Evolutionary conservation across 1,284 basidiomycete genomes (phyloP).

Genomic region (Hypsizygus ulmarius): DNA sequence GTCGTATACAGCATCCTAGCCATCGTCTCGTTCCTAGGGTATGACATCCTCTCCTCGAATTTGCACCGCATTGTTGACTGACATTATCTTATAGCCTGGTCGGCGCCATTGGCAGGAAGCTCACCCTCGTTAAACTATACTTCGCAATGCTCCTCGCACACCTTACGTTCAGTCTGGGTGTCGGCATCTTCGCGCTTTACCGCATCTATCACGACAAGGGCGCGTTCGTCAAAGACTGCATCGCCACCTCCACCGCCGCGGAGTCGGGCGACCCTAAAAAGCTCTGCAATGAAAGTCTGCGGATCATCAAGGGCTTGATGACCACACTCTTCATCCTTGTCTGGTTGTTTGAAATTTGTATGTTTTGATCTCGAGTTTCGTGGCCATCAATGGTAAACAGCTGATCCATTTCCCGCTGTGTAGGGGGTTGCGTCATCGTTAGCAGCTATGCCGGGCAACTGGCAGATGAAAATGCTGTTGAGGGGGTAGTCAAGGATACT

Average conservation of each 20-base stretch:
- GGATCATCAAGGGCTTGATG: constrained; percentile 38
- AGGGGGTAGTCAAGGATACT: constrained; percentile 36
- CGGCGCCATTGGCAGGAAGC: constrained; percentile 37
- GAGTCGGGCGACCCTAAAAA: constrained; percentile 18
- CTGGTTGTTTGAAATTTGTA: constrained; percentile 45
- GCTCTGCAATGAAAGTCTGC: constrained; percentile 35
- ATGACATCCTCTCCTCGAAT: neutral
- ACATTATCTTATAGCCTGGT: constrained; percentile 30
- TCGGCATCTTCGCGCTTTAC: constrained; percentile 40
- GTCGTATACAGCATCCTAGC: constrained; percentile 38
- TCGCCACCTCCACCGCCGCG: constrained; percentile 26
- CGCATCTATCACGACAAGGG: constrained; percentile 37
- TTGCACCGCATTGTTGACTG: constrained; percentile 2
- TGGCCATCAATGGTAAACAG: constrained; percentile 1
- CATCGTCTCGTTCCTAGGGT: constrained; percentile 43
- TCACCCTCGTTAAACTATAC: constrained; percentile 37
- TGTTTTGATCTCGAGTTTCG: constrained; percentile 18
- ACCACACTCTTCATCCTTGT: constrained; percentile 38
- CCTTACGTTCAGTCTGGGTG: constrained; percentile 40
- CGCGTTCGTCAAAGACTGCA: constrained; percentile 34
- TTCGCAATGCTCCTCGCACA: constrained; percentile 37
- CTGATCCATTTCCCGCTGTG: constrained; percentile 1
- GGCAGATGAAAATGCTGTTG: constrained; percentile 37
- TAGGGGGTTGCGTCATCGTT: constrained; percentile 44
- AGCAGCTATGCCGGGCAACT: constrained; percentile 38